Evolutionary conservation across 2,329 filamentous ascomycete genomes (phyloP).

Genomic region (Phaeomoniella chlamydospora): DNA sequence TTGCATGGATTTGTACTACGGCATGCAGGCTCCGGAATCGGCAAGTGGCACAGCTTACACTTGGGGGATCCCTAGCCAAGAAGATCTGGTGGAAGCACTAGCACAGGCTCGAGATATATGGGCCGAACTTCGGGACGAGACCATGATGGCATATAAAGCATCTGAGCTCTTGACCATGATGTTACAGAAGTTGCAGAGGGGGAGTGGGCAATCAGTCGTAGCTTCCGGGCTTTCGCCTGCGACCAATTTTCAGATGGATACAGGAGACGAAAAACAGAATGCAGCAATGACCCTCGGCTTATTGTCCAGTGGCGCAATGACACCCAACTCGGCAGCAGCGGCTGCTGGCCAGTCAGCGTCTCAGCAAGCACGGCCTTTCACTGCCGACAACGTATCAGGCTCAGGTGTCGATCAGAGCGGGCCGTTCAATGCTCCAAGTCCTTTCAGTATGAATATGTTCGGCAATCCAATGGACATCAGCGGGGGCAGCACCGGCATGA

Average conservation of each 20-base stretch:
- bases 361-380: slow-evolving; percentile 3
- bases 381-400: slow-evolving; percentile 11
- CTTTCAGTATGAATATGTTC: slow-evolving; percentile 40
- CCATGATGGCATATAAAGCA: slow-evolving; percentile 84
- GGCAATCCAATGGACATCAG: slow-evolving; percentile 36
- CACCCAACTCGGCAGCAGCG: slow-evolving; percentile 26
- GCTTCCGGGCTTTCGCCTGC: slow-evolving; percentile 2
- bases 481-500: slow-evolving; percentile 23
- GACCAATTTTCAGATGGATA: background rate
- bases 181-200: slow-evolving; percentile 54
- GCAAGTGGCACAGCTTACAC: slow-evolving; percentile 23
- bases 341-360: slow-evolving; percentile 2
- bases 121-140: slow-evolving; percentile 60
- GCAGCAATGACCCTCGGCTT: slow-evolving; percentile 59
- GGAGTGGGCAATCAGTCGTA: slow-evolving; percentile 3
- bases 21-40: slow-evolving; percentile 18
- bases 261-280: slow-evolving; percentile 40
- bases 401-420: slow-evolving; percentile 16
- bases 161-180: slow-evolving; percentile 69
- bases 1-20: slow-evolving; percentile 64
- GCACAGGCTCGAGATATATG: slow-evolving; percentile 65
- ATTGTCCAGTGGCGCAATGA: slow-evolving; percentile 47
- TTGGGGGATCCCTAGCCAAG: slow-evolving; percentile 35
- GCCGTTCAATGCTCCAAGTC: slow-evolving; percentile 29
- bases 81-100: slow-evolving; percentile 63